phyloP scores from a whole-genome alignment of 768 basidiomycete genomes.

The Tylopilus felleus region DNA sequence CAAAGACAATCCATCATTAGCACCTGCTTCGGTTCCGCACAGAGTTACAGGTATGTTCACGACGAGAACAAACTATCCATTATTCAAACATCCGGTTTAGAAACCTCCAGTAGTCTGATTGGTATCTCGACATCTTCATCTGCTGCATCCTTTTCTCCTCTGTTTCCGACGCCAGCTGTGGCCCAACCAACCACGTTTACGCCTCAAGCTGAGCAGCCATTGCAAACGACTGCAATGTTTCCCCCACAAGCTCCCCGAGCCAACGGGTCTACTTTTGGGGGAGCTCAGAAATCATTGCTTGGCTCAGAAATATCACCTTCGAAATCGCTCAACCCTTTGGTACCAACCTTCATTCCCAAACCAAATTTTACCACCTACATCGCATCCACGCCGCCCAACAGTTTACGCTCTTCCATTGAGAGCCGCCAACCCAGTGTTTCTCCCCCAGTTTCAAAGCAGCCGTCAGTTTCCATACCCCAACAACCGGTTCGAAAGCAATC shows the following conservation, averaged over 20 bases:
- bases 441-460: background rate
- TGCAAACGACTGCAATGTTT: background rate
- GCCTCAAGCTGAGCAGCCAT: background rate
- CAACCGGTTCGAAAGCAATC: background rate
- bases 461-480: background rate
- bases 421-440: background rate
- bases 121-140: background rate
- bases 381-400: background rate
- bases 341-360: slow-evolving; percentile 14
- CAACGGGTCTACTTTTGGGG: background rate
- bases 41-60: slow-evolving; percentile 15
- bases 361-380: background rate
- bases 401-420: background rate
- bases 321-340: slow-evolving; percentile 20
- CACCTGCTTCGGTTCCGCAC: background rate
- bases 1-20: background rate
- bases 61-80: background rate
- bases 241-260: background rate
- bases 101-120: background rate
- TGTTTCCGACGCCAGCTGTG: background rate
- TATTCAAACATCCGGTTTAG: background rate
- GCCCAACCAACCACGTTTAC: background rate
- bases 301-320: slow-evolving; percentile 5
- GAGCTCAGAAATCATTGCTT: background rate
- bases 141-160: slow-evolving; percentile 1